A percentile compares a stretch with the other conserved stretches of the same genome.
Evolutionary conservation across 2,329 filamentous ascomycete genomes (phyloP).

Genomic region (Macrophomina tecta): DNA sequence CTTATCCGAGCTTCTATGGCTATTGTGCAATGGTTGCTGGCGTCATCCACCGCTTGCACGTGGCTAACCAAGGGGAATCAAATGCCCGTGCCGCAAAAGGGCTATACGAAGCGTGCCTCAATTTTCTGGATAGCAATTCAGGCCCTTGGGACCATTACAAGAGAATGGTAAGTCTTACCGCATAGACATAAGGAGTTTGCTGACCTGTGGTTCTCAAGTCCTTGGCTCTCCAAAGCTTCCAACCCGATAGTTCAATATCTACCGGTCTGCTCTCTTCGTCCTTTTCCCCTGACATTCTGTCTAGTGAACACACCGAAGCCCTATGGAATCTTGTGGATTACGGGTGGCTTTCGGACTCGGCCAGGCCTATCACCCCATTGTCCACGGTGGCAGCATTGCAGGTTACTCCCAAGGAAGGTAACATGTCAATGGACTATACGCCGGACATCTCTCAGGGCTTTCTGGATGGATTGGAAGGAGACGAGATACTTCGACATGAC

Average conservation of each 20-base stretch:
- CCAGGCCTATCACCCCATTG: not conserved
- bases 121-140: slow-evolving; percentile 10
- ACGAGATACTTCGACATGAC: not conserved
- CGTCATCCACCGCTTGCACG: slow-evolving; percentile 28
- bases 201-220: not conserved
- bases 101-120: slow-evolving; percentile 1
- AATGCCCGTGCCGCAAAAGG: not conserved
- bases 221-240: not conserved
- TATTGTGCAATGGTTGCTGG: slow-evolving; percentile 43
- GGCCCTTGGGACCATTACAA: slow-evolving; percentile 19
- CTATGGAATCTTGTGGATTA: slow-evolving; percentile 11
- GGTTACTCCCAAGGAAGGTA: too few species aligned
- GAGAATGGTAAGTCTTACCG: slow-evolving; percentile 10
- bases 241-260: not conserved
- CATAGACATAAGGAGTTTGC: too few species aligned
- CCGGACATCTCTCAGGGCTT: not conserved
- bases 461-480: not conserved
- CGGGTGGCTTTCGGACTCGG: slow-evolving; percentile 10
- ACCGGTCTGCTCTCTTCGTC: not conserved
- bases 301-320: not conserved
- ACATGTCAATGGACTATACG: too few species aligned
- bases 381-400: not conserved
- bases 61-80: not conserved
- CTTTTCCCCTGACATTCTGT: not conserved
- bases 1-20: slow-evolving; percentile 41